These are phyloP conservation scores for Mortierella claussenii DNA, from an alignment of 192 early-diverging fungal genomes.

Conservation along the genomic window DNA sequence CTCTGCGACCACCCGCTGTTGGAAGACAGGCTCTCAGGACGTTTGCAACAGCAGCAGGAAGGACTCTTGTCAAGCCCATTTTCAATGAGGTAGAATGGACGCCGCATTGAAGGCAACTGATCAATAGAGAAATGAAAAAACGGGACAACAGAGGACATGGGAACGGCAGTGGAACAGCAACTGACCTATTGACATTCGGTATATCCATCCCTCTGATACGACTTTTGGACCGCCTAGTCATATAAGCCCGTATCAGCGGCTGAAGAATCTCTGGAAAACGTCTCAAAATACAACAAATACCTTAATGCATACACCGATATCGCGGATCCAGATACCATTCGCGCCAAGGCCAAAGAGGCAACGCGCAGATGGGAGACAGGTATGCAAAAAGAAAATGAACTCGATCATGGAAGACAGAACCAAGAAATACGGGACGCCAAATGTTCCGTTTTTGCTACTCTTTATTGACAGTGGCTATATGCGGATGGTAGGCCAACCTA, in stretches of 20 bases:
- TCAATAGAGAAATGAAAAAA: too few species aligned
- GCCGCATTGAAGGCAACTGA: too few species aligned
- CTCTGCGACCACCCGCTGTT: neutral
- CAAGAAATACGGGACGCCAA: too few species aligned
- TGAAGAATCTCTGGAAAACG: slow-evolving; percentile 25
- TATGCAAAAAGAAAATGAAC: too few species aligned
- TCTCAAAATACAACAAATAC: slow-evolving; percentile 50
- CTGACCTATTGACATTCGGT: too few species aligned
- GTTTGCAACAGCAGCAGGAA: neutral
- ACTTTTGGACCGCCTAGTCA: neutral
- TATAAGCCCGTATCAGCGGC: slow-evolving; percentile 25
- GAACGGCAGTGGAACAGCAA: too few species aligned
- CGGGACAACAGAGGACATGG: too few species aligned
- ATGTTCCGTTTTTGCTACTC: neutral
- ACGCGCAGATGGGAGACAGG: slow-evolving; percentile 45
- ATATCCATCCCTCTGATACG: too few species aligned
- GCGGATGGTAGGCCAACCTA: slow-evolving; percentile 18
- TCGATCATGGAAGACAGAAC: too few species aligned
- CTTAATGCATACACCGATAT: slow-evolving; percentile 59
- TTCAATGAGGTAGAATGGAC: slow-evolving; percentile 33
- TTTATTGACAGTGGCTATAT: too few species aligned
- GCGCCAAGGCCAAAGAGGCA: slow-evolving; percentile 31
- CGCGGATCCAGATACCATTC: slow-evolving; percentile 23
- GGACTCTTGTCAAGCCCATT: neutral
- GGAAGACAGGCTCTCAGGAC: neutral